phyloP scores from a whole-genome alignment of 768 basidiomycete species.

The Tricholoma saponaceum region DNA sequence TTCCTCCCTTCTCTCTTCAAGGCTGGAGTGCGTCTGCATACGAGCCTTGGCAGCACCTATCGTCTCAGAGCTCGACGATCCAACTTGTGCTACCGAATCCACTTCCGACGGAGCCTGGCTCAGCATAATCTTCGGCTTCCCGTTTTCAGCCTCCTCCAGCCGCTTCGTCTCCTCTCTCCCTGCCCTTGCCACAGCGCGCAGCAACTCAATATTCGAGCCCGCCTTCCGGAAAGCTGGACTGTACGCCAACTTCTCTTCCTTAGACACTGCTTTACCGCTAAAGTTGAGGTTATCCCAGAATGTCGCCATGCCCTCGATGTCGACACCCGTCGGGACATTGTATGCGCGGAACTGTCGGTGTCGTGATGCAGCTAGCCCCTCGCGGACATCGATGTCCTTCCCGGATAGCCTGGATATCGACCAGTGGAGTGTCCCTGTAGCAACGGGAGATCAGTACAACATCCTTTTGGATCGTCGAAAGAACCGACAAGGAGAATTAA shows the following conservation, averaged over 20 bases:
- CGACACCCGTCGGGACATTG: conserved; percentile 47
- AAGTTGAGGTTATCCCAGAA: conserved; percentile 47
- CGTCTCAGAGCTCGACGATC: no score
- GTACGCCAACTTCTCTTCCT: conserved; percentile 23
- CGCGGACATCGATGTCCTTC: conserved; percentile 30
- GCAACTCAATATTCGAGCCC: conserved; percentile 26
- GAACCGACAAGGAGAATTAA: conserved; percentile 26
- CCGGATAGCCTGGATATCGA: conserved; percentile 38
- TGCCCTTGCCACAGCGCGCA: conserved; percentile 43
- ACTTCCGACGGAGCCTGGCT: neutral
- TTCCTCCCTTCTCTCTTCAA: no score
- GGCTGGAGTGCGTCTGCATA: no score
- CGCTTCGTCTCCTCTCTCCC: conserved; percentile 39
- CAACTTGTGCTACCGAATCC: neutral
- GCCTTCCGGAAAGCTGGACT: conserved; percentile 25
- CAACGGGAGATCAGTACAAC: neutral
- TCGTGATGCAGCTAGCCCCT: conserved; percentile 26
- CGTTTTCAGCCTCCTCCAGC: conserved; percentile 32
- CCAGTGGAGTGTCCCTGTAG: conserved; percentile 62
- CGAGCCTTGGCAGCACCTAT: no score
- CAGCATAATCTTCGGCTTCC: conserved; percentile 43
- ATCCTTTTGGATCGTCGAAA: neutral
- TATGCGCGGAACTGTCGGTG: conserved; percentile 44
- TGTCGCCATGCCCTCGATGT: conserved; percentile 34
- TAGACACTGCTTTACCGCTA: conserved; percentile 19